These are phyloP conservation scores for Lanmaoa pseudosensibilis DNA, from an alignment of 768 basidiomycete species.

Conservation along the genomic window DNA sequence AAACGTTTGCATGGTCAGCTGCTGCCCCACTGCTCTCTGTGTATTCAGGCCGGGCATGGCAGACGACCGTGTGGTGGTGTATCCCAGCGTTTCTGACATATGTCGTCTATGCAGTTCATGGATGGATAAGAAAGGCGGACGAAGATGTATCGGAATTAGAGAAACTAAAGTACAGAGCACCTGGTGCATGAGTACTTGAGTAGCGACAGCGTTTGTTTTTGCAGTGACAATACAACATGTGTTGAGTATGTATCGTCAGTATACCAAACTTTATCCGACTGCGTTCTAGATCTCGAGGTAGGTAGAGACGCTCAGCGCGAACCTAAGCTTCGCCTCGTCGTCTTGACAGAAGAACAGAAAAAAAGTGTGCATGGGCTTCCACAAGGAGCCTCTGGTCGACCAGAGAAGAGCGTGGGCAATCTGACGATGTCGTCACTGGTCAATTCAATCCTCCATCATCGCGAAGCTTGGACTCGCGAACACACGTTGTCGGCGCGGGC, in stretches of 20 bases:
- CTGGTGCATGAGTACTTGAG: constrained; percentile 52
- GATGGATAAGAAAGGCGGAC: constrained; percentile 45
- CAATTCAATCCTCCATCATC: not conserved
- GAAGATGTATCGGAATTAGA: constrained; percentile 52
- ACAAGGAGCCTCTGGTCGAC: no score
- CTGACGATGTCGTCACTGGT: no score
- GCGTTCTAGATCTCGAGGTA: not conserved
- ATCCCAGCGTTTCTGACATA: constrained; percentile 43
- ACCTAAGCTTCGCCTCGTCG: no score
- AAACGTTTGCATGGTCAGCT: constrained; percentile 41
- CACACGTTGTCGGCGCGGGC: no score
- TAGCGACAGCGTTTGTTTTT: no score
- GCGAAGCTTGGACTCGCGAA: not conserved
- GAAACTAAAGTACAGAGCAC: constrained; percentile 52
- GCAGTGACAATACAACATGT: not conserved
- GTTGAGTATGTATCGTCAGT: no score
- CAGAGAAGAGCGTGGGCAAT: not conserved
- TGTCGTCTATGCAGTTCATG: constrained; percentile 46
- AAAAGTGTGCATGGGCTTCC: no score
- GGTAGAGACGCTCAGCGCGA: not conserved
- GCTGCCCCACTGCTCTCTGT: constrained; percentile 51
- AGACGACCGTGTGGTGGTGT: constrained; percentile 55
- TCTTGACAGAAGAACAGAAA: no score
- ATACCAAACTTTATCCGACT: no score
- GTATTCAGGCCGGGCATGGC: constrained; percentile 51